Conservation (phyloP, 1,284 basidiomycete genomes). For the Rhodofomes roseus region DNA sequence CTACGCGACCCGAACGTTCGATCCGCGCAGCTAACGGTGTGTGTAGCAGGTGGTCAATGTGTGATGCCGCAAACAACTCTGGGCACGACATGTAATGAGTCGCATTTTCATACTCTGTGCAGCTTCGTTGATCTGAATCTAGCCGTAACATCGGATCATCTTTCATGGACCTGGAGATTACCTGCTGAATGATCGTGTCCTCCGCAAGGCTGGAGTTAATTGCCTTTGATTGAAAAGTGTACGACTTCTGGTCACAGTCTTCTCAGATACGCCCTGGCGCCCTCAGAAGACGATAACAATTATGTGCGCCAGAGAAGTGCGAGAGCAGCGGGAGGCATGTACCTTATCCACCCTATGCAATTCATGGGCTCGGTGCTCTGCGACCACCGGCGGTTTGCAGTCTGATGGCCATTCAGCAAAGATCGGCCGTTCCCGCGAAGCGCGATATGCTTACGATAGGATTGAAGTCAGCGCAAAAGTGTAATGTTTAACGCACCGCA, state of each 20-base stretch:
- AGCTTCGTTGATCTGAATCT: background rate
- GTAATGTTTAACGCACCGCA: conserved; percentile 1
- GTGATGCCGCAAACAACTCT: background rate
- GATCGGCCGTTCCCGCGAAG: conserved; percentile 1
- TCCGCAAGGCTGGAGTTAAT: background rate
- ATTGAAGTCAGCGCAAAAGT: background rate
- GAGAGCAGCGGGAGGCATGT: background rate
- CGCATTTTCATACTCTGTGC: background rate
- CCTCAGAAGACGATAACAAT: background rate
- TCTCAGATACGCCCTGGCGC: background rate
- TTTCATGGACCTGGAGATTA: background rate
- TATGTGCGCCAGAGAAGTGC: background rate
- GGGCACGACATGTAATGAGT: background rate
- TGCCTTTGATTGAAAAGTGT: background rate
- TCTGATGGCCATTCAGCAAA: background rate
- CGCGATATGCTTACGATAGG: background rate
- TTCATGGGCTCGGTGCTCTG: background rate
- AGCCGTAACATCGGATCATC: background rate
- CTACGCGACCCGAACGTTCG: too few species aligned
- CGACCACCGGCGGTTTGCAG: background rate
- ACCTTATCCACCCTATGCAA: background rate
- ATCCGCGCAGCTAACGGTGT: too few species aligned
- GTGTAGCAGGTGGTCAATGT: background rate
- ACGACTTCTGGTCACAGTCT: background rate
- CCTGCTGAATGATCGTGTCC: background rate